Conservation (phyloP, 2,329 filamentous ascomycete species). For the Cyphellophora europaea region DNA sequence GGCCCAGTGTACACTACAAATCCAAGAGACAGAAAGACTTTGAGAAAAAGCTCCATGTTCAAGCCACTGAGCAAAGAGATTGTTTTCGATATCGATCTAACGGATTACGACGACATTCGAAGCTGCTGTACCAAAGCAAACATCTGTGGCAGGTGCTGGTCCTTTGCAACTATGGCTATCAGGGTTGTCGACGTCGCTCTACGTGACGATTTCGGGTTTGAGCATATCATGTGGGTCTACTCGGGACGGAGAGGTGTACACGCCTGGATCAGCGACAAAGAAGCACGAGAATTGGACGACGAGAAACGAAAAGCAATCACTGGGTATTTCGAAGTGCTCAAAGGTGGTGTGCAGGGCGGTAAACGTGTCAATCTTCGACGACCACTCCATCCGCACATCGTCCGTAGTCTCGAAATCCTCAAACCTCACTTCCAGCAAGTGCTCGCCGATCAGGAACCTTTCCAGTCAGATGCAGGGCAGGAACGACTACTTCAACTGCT, state of each 20-base stretch:
- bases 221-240: conserved; percentile 97
- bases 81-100: conserved; percentile 99
- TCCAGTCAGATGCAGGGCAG: conserved; percentile 59
- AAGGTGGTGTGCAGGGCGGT: conserved; percentile 72
- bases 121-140: conserved; percentile 91
- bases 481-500: conserved; percentile 75
- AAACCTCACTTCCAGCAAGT: conserved; percentile 82
- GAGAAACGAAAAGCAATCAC: conserved; percentile 75
- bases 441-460: conserved; percentile 77
- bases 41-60: conserved; percentile 73
- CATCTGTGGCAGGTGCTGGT: conserved; percentile 91
- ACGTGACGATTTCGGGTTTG: conserved; percentile 90
- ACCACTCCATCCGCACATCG: conserved; percentile 81
- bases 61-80: conserved; percentile 84
- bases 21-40: conserved; percentile 81
- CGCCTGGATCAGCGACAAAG: conserved; percentile 94
- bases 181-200: conserved; percentile 82
- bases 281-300: conserved; percentile 76
- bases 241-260: conserved; percentile 93
- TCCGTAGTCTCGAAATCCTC: conserved; percentile 75
- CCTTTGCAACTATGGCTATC: conserved; percentile 96
- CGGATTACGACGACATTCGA: conserved; percentile 93
- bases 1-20: conserved; percentile 94
- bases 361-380: conserved; percentile 79
- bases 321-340: conserved; percentile 82